Evolutionary conservation across 345 rosid genomes (phyloP), one percentile per base, ranked within the genome.

Genomic region (Crucihimalaya himalaica): DNA sequence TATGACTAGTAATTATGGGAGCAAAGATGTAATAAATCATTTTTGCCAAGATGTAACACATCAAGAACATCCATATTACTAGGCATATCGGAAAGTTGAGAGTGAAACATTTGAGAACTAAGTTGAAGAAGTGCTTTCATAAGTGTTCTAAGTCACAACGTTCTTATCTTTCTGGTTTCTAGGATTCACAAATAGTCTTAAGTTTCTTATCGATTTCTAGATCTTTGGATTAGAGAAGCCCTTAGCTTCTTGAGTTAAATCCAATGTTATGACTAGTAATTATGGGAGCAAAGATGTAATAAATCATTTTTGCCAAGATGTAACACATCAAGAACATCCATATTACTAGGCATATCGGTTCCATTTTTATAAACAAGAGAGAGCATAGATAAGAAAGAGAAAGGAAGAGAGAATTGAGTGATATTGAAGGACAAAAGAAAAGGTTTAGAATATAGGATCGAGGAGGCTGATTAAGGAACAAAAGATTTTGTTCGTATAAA

Each of bases 21-120:
- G 46, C 66, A 46, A n/a, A n/a, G n/a, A n/a, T n/a, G n/a, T n/a
- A n/a, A n/a, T n/a, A n/a, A n/a, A n/a, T n/a, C n/a, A n/a, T n/a
- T n/a, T n/a, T n/a, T n/a, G n/a, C n/a, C n/a, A 46, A 70, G 46
- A 70, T 58, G 66, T 32, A 58, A 58, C 47, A 32, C 57, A 47
- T 57, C 20, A 69, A 56, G 10, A 57, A 31, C 28, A 58, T 16
- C 47, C 66, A 70, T 45, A 58, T 15, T 27, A 58, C 14, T 9
- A 13, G 18, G 42, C 32, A 21, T 70, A 7, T 42, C 31, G 43
- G n/a, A n/a, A n/a, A n/a, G n/a, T n/a, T n/a, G n/a, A n/a, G n/a
- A n/a, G n/a, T n/a, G n/a, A n/a, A n/a, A n/a, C n/a, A n/a, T n/a
- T n/a, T n/a, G n/a, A n/a, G n/a, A n/a, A n/a, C n/a, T n/a, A n/a